These are phyloP conservation scores for Fusarium veterinarium DNA, from an alignment of 2,329 filamentous ascomycete genomes.

Conservation along the genomic window DNA sequence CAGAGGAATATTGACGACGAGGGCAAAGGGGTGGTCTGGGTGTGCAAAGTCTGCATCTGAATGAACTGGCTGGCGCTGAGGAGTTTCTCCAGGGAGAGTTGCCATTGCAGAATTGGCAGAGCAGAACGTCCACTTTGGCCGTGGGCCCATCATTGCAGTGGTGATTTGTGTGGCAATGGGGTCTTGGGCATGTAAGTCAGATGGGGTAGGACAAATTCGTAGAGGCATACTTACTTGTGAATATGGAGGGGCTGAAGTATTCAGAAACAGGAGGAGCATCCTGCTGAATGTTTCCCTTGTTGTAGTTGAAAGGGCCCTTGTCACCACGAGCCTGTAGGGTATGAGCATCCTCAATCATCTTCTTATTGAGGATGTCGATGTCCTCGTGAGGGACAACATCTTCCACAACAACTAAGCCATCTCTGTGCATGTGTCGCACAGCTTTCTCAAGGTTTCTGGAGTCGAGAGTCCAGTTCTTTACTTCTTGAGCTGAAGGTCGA, in stretches of 20 bases:
- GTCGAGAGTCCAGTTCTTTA: slow-evolving; percentile 52
- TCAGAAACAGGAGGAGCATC: slow-evolving; percentile 64
- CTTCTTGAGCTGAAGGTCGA: slow-evolving; percentile 55
- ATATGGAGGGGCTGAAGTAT: slow-evolving; percentile 62
- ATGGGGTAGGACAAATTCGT: rapidly evolving
- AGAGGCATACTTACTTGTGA: slow-evolving; percentile 58
- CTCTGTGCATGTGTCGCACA: slow-evolving; percentile 61
- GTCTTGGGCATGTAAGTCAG: slow-evolving; percentile 51
- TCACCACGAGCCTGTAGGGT: slow-evolving; percentile 62
- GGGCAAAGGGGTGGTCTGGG: slow-evolving; percentile 64
- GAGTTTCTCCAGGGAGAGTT: slow-evolving; percentile 52
- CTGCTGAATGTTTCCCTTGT: slow-evolving; percentile 71
- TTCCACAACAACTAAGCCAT: slow-evolving; percentile 68
- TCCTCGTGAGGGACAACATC: slow-evolving; percentile 61
- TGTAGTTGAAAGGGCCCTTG: slow-evolving; percentile 71
- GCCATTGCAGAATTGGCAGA: slow-evolving; percentile 70
- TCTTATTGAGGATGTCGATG: slow-evolving; percentile 66
- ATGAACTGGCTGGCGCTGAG: slow-evolving; percentile 66
- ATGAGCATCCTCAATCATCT: slow-evolving; percentile 69
- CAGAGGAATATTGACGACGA: slow-evolving; percentile 66
- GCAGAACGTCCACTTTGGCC: slow-evolving; percentile 67
- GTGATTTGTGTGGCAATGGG: slow-evolving; percentile 67
- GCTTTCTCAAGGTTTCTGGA: slow-evolving; percentile 66
- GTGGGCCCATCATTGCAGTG: slow-evolving; percentile 64
- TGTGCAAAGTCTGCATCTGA: slow-evolving; percentile 69